A percentile compares a stretch with the other conserved stretches of the same genome.
phyloP scores from a whole-genome alignment of 208 protist genomes.

The Leishmania guyanensis region DNA sequence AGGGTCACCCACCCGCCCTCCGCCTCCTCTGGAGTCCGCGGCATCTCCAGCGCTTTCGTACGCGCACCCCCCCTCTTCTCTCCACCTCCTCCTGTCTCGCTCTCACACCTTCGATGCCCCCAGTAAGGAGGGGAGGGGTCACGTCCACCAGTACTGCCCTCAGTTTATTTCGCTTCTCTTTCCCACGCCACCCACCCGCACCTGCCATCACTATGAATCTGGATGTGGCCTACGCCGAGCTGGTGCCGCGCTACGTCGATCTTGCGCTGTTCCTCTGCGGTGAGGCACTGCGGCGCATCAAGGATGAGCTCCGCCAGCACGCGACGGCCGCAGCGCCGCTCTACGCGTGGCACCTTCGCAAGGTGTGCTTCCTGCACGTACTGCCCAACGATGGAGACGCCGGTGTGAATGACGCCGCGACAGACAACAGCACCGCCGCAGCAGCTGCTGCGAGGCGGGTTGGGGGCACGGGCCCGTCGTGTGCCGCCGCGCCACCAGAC shows the following conservation, averaged over 20 bases:
- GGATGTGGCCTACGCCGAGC: slow-evolving; percentile 21
- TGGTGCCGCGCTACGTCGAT: slow-evolving; percentile 52
- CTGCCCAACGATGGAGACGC: slow-evolving; percentile 27
- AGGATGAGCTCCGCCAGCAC: slow-evolving; percentile 16
- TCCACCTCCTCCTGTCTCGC: not conserved
- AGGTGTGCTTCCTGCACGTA: slow-evolving; percentile 45
- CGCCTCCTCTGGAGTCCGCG: not conserved
- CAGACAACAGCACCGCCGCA: not conserved
- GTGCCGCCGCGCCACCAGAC: not conserved
- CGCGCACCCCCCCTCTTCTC: not conserved
- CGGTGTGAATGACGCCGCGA: not conserved
- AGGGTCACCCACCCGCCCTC: not conserved
- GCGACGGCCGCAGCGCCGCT: slow-evolving; percentile 26
- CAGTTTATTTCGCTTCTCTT: not conserved
- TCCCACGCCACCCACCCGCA: not conserved
- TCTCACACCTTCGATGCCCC: not conserved
- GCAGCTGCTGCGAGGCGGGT: not conserved
- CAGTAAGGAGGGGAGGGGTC: not conserved
- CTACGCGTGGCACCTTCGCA: slow-evolving; percentile 50
- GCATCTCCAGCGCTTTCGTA: not conserved
- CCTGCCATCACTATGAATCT: slow-evolving; percentile 14
- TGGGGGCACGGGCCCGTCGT: not conserved
- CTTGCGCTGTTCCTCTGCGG: slow-evolving; percentile 66
- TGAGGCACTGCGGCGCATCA: slow-evolving; percentile 29
- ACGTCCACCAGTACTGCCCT: not conserved